Conservation (phyloP, 129 eudicot genomes). For the Cynara cardunculus region DNA sequence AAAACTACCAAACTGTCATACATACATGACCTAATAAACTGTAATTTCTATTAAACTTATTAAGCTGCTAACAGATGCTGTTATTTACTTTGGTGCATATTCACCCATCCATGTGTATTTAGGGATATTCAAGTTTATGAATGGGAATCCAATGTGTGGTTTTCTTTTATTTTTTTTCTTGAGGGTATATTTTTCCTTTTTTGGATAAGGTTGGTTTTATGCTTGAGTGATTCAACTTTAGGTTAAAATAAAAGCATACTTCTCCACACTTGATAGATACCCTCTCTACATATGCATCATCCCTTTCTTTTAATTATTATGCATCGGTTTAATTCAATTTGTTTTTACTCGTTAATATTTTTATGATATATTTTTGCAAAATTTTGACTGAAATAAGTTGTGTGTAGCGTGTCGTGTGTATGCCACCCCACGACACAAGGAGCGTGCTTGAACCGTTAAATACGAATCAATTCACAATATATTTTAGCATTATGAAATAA, state of each 20-base stretch:
- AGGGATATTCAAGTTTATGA: constrained; percentile 6
- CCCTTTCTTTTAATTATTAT: neutral
- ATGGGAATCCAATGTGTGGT: constrained; percentile 41
- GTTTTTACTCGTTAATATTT: neutral
- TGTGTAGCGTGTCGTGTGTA: neutral
- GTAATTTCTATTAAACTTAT: too few relatives aligned
- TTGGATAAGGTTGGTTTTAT: constrained; percentile 46
- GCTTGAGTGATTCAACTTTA: constrained; percentile 43
- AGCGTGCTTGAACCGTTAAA: neutral
- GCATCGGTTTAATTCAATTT: neutral
- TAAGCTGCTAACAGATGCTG: too few relatives aligned
- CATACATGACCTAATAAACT: too few relatives aligned
- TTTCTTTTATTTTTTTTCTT: neutral
- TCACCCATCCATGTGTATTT: neutral
- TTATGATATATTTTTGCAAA: too few relatives aligned
- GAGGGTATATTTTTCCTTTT: constrained; percentile 22
- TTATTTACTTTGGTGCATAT: neutral
- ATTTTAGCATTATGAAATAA: neutral
- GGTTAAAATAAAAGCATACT: constrained; percentile 26
- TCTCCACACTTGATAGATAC: constrained; percentile 32
- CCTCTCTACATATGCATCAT: constrained; percentile 12
- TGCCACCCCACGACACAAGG: neutral
- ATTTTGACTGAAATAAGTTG: neutral
- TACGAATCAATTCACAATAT: neutral
- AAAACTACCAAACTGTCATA: too few relatives aligned